Conservation (phyloP, 176 grass and related monocot genomes). For the Oryza glumipatula region DNA sequence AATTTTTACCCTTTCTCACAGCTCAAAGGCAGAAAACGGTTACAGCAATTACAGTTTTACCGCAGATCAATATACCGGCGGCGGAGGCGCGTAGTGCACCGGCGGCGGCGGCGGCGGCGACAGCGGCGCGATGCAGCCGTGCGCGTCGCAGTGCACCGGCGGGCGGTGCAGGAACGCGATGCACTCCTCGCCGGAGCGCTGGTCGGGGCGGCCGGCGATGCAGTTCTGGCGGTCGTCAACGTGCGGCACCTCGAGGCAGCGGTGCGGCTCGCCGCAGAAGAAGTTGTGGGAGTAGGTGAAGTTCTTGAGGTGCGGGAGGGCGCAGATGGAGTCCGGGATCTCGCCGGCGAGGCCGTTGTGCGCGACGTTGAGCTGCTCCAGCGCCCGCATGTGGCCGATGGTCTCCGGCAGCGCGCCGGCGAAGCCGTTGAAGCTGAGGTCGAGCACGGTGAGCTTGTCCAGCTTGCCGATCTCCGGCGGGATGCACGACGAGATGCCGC, state of each 20-base stretch:
- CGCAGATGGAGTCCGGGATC: slow-evolving; percentile 68
- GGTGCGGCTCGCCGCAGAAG: slow-evolving; percentile 76
- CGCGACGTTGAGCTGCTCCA: slow-evolving; percentile 82
- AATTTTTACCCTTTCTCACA: slow-evolving; percentile 44
- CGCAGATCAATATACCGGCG: slow-evolving; percentile 49
- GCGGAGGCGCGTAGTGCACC: slow-evolving; percentile 40
- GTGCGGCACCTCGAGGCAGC: slow-evolving; percentile 59
- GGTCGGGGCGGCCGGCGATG: slow-evolving; percentile 72
- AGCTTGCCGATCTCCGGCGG: slow-evolving; percentile 76
- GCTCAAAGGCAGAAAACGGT: slow-evolving; percentile 37
- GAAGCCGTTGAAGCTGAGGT: slow-evolving; percentile 83
- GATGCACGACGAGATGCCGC: slow-evolving; percentile 88
- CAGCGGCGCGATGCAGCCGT: slow-evolving; percentile 59
- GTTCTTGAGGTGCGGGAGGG: slow-evolving; percentile 74
- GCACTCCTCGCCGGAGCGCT: slow-evolving; percentile 72
- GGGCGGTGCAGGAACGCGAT: slow-evolving; percentile 60
- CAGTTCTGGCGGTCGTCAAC: slow-evolving; percentile 80
- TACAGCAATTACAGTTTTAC: slow-evolving; percentile 24
- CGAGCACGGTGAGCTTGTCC: slow-evolving; percentile 80
- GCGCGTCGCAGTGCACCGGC: slow-evolving; percentile 55
- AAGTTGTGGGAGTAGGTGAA: slow-evolving; percentile 90
- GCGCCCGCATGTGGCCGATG: slow-evolving; percentile 60
- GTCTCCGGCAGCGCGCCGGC: slow-evolving; percentile 67
- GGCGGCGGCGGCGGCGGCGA: slow-evolving; percentile 38
- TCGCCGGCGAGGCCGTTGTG: slow-evolving; percentile 80